Evolutionary conservation across 345 rosid species (phyloP).

Genomic region (Barbarea vulgaris): DNA sequence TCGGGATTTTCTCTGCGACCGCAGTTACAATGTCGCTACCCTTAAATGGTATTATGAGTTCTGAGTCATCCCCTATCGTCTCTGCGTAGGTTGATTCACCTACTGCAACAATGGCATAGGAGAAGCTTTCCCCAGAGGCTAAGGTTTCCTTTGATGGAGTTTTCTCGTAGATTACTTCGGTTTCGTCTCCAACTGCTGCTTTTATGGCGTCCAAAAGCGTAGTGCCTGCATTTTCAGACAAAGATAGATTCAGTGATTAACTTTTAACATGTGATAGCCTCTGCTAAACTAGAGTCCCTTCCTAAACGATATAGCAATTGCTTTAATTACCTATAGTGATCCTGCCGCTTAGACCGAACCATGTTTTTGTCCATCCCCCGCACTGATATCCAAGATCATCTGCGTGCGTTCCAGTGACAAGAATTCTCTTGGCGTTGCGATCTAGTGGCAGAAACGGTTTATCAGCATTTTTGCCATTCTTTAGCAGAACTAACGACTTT

Average conservation of each 20-base stretch:
- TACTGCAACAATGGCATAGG: conserved; percentile 76
- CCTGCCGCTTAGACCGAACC: conserved; percentile 70
- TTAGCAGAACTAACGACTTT: conserved; percentile 81
- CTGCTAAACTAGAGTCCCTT: background rate
- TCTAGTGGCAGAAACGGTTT: conserved; percentile 72
- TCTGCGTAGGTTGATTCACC: conserved; percentile 91
- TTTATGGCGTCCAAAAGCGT: conserved; percentile 78
- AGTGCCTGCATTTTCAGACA: conserved; percentile 76
- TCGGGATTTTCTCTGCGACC: conserved; percentile 67
- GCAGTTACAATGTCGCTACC: conserved; percentile 55
- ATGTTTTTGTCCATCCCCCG: conserved; percentile 82
- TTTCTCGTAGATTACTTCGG: conserved; percentile 69
- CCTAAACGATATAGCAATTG: background rate
- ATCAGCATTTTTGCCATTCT: conserved; percentile 65
- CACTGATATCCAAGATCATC: conserved; percentile 90
- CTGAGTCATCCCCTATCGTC: conserved; percentile 53
- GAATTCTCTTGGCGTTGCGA: conserved; percentile 63
- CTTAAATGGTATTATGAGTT: conserved; percentile 61
- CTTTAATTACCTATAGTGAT: conserved; percentile 65
- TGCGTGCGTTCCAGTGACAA: conserved; percentile 81
- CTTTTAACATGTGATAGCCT: background rate
- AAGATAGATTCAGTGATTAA: background rate
- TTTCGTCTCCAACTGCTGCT: conserved; percentile 60
- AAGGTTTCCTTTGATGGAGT: conserved; percentile 62
- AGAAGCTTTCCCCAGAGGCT: conserved; percentile 46